Percentiles rank a stretch among this genome's conserved stretches.
phyloP scores from a whole-genome alignment of 2,329 filamentous ascomycete genomes.

The Hawksworthiomyces lignivorus region DNA sequence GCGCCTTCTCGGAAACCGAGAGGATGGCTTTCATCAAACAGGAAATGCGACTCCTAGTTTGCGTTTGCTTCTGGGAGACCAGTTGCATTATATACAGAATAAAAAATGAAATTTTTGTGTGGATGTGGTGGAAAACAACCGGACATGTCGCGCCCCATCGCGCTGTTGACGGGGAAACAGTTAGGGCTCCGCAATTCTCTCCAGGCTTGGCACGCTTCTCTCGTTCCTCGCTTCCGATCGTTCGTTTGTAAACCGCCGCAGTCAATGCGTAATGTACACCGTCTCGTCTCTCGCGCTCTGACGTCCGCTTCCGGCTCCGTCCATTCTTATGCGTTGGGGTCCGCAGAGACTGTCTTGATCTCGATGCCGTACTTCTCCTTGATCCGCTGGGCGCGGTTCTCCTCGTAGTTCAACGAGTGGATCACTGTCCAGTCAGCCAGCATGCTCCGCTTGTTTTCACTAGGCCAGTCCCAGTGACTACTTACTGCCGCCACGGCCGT shows the following conservation, averaged over 20 bases:
- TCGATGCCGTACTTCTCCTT: conserved; percentile 85
- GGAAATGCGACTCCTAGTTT: no score
- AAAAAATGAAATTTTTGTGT: no score
- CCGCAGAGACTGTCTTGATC: conserved; percentile 57
- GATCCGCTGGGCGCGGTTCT: conserved; percentile 72
- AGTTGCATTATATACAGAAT: no score
- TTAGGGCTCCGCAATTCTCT: no score
- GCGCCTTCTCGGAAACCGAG: no score
- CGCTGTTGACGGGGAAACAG: no score
- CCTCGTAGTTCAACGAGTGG: conserved; percentile 71
- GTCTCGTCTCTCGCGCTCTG: no score
- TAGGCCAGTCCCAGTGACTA: not conserved
- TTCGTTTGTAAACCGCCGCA: not conserved
- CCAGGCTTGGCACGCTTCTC: not conserved
- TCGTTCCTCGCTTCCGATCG: not conserved
- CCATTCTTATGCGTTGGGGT: conserved; percentile 22
- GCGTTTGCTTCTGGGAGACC: no score
- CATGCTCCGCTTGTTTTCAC: not conserved
- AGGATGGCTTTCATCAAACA: no score
- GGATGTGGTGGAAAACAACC: no score
- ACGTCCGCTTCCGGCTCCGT: no score
- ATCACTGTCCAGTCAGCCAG: conserved; percentile 51
- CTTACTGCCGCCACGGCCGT: conserved; percentile 63
- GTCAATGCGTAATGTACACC: not conserved
- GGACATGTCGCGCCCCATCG: no score